Evolutionary conservation across 1,284 basidiomycete species (phyloP).

Genomic region (Singerocomus rubriflavus): DNA sequence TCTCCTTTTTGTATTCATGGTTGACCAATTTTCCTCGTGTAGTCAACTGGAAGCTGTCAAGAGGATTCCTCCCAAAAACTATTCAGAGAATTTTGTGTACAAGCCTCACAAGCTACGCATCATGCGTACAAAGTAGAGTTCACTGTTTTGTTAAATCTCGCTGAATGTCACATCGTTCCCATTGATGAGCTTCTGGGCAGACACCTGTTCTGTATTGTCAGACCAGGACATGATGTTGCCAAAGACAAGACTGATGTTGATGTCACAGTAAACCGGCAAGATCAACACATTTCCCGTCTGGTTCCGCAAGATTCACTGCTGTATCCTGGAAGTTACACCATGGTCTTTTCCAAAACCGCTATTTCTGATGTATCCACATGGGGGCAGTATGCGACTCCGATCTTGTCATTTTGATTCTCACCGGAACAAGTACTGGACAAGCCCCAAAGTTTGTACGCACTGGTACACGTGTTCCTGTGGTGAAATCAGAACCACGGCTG

Average conservation of each 20-base stretch:
- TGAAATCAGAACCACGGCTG: neutral
- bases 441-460: neutral
- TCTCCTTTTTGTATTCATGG: slow-evolving; percentile 2
- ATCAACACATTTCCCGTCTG: neutral
- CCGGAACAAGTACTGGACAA: neutral
- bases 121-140: slow-evolving; percentile 85
- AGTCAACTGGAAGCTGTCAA: slow-evolving; percentile 71
- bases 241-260: neutral
- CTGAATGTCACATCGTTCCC: slow-evolving; percentile 4
- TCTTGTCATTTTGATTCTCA: slow-evolving; percentile 1
- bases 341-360: too few relatives aligned
- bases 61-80: slow-evolving; percentile 87
- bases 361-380: neutral
- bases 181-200: neutral
- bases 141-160: slow-evolving; percentile 4
- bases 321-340: neutral
- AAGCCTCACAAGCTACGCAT: slow-evolving; percentile 81
- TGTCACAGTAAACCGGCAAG: neutral
- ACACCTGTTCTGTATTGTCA: neutral
- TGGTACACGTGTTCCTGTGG: neutral
- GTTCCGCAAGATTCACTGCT: neutral
- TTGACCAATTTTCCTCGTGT: slow-evolving; percentile 5
- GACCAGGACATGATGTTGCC: neutral
- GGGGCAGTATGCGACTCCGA: neutral
- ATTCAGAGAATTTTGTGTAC: slow-evolving; percentile 90